phyloP scores from a whole-genome alignment of 306 rosid genomes.

The Begonia masoniana region DNA sequence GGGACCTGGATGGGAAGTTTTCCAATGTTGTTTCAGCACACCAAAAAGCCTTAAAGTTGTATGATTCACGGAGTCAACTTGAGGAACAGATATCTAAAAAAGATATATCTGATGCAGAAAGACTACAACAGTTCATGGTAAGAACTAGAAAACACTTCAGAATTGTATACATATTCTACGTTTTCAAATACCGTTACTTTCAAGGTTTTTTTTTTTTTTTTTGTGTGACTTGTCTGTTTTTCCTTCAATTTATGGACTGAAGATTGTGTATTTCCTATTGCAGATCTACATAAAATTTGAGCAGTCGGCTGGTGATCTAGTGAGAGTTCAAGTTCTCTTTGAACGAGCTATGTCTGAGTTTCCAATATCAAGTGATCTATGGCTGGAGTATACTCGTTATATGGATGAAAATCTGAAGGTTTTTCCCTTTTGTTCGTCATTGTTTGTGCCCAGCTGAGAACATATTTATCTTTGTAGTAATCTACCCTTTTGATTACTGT shows the following conservation, averaged over 20 bases:
- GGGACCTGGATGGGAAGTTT: conserved; percentile 29
- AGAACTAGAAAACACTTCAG: not conserved
- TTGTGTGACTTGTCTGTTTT: not conserved
- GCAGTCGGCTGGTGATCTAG: conserved; percentile 60
- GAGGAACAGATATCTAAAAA: conserved; percentile 50
- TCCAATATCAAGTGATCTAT: conserved; percentile 61
- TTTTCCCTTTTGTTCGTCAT: conserved; percentile 9
- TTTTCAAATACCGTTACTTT: not conserved
- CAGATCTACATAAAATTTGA: conserved; percentile 83
- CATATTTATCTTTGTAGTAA: no score
- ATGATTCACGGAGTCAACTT: conserved; percentile 44
- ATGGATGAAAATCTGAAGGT: conserved; percentile 91
- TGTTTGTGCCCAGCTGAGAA: no score
- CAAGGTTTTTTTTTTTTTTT: not conserved
- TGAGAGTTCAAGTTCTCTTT: conserved; percentile 66
- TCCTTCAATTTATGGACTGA: not conserved
- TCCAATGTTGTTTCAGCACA: conserved; percentile 55
- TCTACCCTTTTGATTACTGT: not conserved
- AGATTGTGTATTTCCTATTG: conserved; percentile 11
- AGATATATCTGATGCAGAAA: conserved; percentile 49
- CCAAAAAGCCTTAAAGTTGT: conserved; percentile 66
- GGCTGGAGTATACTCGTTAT: conserved; percentile 76
- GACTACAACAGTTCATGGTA: conserved; percentile 58
- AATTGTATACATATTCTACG: not conserved
- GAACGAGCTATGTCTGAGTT: conserved; percentile 82